These are phyloP conservation scores for Fusarium sp. DNA, from an alignment of 2,329 filamentous ascomycete species.

Conservation along the genomic window DNA sequence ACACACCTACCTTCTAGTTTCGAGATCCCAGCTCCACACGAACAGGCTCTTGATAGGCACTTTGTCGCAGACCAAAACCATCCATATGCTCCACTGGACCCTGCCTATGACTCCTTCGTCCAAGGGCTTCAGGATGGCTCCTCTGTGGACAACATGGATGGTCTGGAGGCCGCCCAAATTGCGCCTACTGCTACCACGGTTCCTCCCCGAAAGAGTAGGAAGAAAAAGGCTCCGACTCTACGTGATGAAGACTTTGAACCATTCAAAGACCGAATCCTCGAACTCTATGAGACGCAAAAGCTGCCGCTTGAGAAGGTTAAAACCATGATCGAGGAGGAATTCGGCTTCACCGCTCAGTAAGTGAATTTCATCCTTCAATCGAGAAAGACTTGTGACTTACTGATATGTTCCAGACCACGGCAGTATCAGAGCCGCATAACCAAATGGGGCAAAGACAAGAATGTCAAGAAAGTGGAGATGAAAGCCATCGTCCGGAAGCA, in stretches of 20 bases:
- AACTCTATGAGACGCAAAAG: neutral
- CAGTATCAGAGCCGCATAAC: neutral
- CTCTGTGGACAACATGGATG: neutral
- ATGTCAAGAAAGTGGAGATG: neutral
- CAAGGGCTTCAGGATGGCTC: accelerated
- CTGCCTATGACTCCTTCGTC: accelerated
- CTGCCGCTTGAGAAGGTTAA: neutral
- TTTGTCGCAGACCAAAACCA: neutral
- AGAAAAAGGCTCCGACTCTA: neutral
- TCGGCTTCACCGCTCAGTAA: neutral
- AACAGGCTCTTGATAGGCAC: neutral
- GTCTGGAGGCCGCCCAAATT: neutral
- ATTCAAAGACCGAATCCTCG: neutral
- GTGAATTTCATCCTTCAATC: accelerated
- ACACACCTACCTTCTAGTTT: neutral
- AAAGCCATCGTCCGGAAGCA: neutral
- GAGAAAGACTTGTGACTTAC: neutral
- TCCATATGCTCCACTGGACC: accelerated
- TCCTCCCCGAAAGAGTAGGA: neutral
- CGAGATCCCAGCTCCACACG: neutral
- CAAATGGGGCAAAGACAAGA: constrained; percentile 3
- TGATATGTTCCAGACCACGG: neutral
- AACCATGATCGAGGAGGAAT: neutral
- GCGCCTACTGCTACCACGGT: neutral
- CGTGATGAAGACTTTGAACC: neutral